Evolutionary conservation across 2,329 filamentous ascomycete species (phyloP), one percentile per base, ranked within the genome.

Genomic region (Trichophyton benhamiae): DNA sequence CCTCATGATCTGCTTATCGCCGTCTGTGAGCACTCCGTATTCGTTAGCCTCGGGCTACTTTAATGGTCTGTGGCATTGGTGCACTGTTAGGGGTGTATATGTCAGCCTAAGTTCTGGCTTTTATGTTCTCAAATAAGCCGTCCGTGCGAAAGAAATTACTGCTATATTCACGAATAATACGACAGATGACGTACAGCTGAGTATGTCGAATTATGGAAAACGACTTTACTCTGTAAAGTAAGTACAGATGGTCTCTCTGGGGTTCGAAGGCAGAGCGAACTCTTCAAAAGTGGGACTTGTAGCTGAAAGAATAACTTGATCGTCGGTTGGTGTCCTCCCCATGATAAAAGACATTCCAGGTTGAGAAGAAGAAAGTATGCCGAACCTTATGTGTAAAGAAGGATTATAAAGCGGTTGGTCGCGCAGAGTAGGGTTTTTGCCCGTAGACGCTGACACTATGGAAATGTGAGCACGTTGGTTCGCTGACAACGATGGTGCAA

Each of bases 371-470:
- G 33, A 57, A 41, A 58, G 27, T 22, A 42, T 58, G 9, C 11
- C 11, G 55, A 38, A 20, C 55, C 30, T 38, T 58, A 38, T 22
- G 38, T 41, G 3, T 48, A 25, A 48, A 8, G 17, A 11, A n/a
- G 25, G 30, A 42, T 58, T 17, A 58, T 41, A 27, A n/a, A 41
- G 30, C 11, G 55, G 55, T 58, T 41, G 33, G 11, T 8, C 30
- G 8, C 20, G 55, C 8, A 1, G 55, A 38, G 38, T n/a, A 15
- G 8, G 55, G 55, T 13, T 58, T 58, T 42, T 41, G 55, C 17
- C 55, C 55, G 17, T 58, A 25, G 38, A 58, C 22, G 55, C 55
- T 58, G 33, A 27, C 38, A 15, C 55, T 58, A n/a, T 25, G 55
- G 33, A 58, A 58, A 41, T 58, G 55, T 58, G 7, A 58, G 55